Percentiles rank a stretch among this genome's conserved stretches.
Conservation (phyloP, 352 stramenopile species). For the Thraustochytrium sp. region DNA sequence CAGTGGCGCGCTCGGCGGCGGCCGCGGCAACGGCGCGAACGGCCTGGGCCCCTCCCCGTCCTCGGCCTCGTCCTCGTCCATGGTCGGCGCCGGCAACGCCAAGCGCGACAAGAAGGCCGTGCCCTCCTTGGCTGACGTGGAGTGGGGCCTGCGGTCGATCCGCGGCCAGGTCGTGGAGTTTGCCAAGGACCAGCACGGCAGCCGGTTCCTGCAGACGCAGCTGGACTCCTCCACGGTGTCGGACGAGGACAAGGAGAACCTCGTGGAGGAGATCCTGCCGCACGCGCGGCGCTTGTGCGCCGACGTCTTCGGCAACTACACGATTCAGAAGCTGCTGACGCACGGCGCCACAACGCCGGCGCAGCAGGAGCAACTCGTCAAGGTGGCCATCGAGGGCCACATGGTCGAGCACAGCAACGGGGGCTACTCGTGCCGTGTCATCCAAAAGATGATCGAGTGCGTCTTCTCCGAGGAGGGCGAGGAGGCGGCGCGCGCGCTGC, state of each 20-base stretch:
- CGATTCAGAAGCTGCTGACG: slow-evolving; percentile 96
- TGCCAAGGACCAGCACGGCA: slow-evolving; percentile 80
- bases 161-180: slow-evolving; percentile 61
- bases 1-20: not conserved
- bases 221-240: slow-evolving; percentile 61
- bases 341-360: slow-evolving; percentile 68
- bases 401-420: slow-evolving; percentile 90
- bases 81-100: too few species aligned
- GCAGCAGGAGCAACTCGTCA: slow-evolving; percentile 74
- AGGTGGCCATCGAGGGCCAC: slow-evolving; percentile 76
- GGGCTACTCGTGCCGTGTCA: slow-evolving; percentile 91
- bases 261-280: slow-evolving; percentile 70
- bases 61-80: too few species aligned
- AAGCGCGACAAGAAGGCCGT: slow-evolving; percentile 10
- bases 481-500: slow-evolving; percentile 47
- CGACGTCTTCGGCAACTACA: slow-evolving; percentile 98
- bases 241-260: slow-evolving; percentile 62
- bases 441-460: slow-evolving; percentile 82
- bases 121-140: not conserved
- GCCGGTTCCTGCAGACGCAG: slow-evolving; percentile 75
- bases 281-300: slow-evolving; percentile 51
- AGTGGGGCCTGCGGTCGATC: slow-evolving; percentile 28
- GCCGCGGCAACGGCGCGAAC: not conserved
- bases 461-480: slow-evolving; percentile 61
- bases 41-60: too few species aligned